Evolutionary conservation across 1,284 basidiomycete genomes (phyloP), one percentile per base, ranked within the genome.

Genomic region (Tranzscheliella williamsii): DNA sequence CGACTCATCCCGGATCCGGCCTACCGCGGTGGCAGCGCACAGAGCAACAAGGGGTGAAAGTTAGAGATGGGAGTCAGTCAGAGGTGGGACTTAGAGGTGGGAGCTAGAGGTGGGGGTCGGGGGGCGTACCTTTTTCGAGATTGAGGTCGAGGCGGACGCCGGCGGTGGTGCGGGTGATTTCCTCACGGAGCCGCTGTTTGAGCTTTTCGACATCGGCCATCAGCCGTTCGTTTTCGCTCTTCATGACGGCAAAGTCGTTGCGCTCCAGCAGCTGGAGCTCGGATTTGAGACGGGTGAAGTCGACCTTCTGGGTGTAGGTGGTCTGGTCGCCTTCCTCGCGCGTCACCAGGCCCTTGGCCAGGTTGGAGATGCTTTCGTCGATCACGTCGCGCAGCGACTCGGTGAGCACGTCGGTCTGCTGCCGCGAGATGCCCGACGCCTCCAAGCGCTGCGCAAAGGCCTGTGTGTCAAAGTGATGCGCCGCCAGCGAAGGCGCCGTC

Each of bases 261-360:
- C 94, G 93, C 82, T 96, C 93, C 82, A 91, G 89, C 33, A 98
- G 82, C 79, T 96, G 90, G 23, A 98, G 83, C 77, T 96, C 94
- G 15, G 91, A 94, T 80, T 97, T 97, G 66, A 95, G 86, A 75
- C 93, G 88, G 5, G 92, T 90, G 79, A 98, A 97, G 80, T 97
- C 94, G 54, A 98, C 93, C 41, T 77, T 77, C 37, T 76, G 75
- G 2, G 72, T 72, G 38, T 76, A 77, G 44, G 66, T 67, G 40
- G 58, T 67, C 33, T 70, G 56, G 26, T 76, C 75, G 9, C 68
- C 74, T 34, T 77, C 73, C 38, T 73, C 72, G 24, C 73, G 56
- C 15, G 69, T 66, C 3, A 77, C 70, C 11, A 76, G 63, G n/a
- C 64, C 68, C 29, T 57, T 67, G 32, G 67, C 66, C 16, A 76